Base-by-base conservation (phyloP, 257 asterid genomes). In the Paraleonurus japonicus region DNA sequence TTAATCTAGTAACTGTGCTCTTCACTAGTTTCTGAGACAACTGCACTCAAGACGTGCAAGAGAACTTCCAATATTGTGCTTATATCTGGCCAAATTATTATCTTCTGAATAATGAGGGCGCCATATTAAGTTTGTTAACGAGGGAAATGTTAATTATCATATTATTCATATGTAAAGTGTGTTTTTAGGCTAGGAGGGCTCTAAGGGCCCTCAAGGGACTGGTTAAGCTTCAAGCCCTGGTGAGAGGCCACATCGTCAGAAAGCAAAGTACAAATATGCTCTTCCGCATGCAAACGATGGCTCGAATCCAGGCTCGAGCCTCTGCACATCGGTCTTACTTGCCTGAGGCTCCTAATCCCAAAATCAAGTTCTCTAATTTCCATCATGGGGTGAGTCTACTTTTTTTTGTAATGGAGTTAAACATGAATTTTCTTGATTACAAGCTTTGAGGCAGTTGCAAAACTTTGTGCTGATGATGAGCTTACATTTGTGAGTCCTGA, bases 221-320 rank as follows among this genome's bases (percentile, higher is more conserved):
- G 70, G 98, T 94, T 70, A 94, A 91, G 85, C 98, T 94, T 79
- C 99, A 94, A 78, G 99, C 99, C 57, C 79, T 86, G 7, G 96
- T 91, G 69, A 83, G 99, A 79, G 98, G 98, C 68, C 96, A 83
- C 71, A 94, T 94, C 9, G 93, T 91, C 35, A 76, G 99, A 68
- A 94, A 88, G 77, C 96, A 88, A 79, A 94, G 96, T 69, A 86
- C 95, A 45, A 88, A 91, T 76, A 88, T 89, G 96, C 98, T 94
- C 53, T 81, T 74, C 13, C 86, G 98, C 24, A 91, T 94, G 99
- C 98, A 95, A 71, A 92, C 98, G 55, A 84, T 92, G 98, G 96
- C 92, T 58, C 85, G 96, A 65, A 95, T 94, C 78, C 99, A 95
- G 73, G 99, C 96, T 83, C 92, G 90, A 65, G 98, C 98, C 17